Evolutionary conservation across 495 filamentous ascomycete species (phyloP).

Genomic region (Aspergillus conjunctus): DNA sequence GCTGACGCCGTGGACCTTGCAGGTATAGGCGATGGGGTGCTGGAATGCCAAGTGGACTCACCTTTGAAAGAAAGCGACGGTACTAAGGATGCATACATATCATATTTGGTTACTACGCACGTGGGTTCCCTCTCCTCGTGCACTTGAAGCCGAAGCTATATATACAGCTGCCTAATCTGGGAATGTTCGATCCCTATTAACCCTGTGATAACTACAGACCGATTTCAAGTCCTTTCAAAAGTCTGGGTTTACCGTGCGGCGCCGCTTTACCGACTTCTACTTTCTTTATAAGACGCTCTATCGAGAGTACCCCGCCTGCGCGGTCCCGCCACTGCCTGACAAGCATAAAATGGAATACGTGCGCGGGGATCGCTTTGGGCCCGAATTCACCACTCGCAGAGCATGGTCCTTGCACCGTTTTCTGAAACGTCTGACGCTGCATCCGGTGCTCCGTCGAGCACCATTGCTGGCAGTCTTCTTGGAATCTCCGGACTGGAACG

Average conservation of each 20-base stretch:
- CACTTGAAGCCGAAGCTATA: not conserved
- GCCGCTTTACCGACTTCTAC: conserved; percentile 95
- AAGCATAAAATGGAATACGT: conserved; percentile 99
- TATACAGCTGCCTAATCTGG: conserved; percentile 18
- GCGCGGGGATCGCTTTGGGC: conserved; percentile 88
- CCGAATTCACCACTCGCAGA: conserved; percentile 88
- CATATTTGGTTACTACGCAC: conserved; percentile 88
- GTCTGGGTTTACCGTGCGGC: conserved; percentile 70
- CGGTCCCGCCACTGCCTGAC: conserved; percentile 92
- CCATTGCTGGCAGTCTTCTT: conserved; percentile 83
- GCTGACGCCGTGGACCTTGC: conserved; percentile 63
- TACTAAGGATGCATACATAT: conserved; percentile 96
- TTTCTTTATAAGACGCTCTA: conserved; percentile 91
- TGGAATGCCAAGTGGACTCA: conserved; percentile 79
- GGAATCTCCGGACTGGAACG: conserved; percentile 93
- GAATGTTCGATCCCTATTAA: conserved; percentile 21
- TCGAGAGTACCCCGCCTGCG: conserved; percentile 84
- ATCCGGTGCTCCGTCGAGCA: conserved; percentile 86
- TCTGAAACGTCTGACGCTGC: conserved; percentile 79
- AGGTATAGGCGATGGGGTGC: conserved; percentile 72
- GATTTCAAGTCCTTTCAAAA: conserved; percentile 91
- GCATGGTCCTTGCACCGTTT: conserved; percentile 92
- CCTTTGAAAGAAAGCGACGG: conserved; percentile 94
- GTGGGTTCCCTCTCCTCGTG: conserved; percentile 51
- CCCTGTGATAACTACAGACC: conserved; percentile 56